Evolutionary conservation across 2,329 filamentous ascomycete genomes (phyloP), one percentile per base, ranked within the genome.

Genomic region (Pseudogymnoascus sp.): DNA sequence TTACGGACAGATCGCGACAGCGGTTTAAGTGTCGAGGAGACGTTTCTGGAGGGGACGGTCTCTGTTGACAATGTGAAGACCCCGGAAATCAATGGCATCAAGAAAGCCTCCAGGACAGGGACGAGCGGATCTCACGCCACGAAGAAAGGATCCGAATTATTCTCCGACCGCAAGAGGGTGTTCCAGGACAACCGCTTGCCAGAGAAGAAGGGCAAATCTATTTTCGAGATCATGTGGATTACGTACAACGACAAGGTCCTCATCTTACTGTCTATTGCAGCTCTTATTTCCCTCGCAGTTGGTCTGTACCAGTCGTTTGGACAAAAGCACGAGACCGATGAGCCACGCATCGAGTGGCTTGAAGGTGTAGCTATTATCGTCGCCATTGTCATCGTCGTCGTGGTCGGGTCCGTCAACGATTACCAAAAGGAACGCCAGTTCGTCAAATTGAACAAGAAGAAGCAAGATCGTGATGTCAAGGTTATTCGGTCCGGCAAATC

Each of bases 401-500:
- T 88, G 18, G 89, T 90, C 18, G 89, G 88, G 64, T 88, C 89
- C n/a, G 76, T 86, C 35, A 92, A 91, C 66, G 89, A 92, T 70
- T 92, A 86, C 81, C 89, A 92, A 69, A 92, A 92, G 73, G 89
- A 92, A 72, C 82, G 87, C 52, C 87, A 90, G 69, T 92, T 92
- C 69, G 87, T 89, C 39, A 90, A 90, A 72, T 77, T 92, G 64
- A 92, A 92, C 74, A 85, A 85, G 72, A 90, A 90, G 70, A 92
- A 92, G 73, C 86, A 91, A 59, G 86, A 91, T 69, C 82, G 89
- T 33, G 77, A 82, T 59, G 85, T 93, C 67, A 91, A 90, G 65
- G 86, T 90, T 8, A 77, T 89, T 60, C 86, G 90, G n/a, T 92
- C 88, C 1, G 90, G 88, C 31, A 85, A 80, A 67, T 85, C 85